Base-by-base conservation (phyloP, 331 rosid species). In the Acacia concinna region DNA sequence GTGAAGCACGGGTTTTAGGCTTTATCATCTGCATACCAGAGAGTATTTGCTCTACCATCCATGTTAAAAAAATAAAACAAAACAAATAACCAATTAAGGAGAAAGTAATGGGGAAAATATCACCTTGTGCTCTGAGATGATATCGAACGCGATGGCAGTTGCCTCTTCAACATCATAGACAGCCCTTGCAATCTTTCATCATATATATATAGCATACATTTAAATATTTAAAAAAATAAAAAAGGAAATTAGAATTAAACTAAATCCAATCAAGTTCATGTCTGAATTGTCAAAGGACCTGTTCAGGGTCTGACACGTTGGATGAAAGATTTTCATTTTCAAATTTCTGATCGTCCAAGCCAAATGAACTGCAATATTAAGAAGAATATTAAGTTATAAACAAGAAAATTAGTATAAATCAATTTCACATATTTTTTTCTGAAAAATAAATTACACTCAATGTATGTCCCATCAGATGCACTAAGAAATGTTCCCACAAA, bases 111-210 rank as follows among this genome's bases (percentile, higher is more conserved):
- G 71, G 28, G 17, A 11, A 21, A 44, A 11, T 81, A 68, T 73
- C 81, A 96, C 99, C 96, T 93, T 96, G 83, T 82, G 85, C 74
- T 84, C 91, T 81, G 90, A 81, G 87, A 96, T 93, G 77, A 96
- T 90, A 51, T 91, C 99, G 76, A 91, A 93, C 40, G 97, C 98
- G 62, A 75, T 86, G 51, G 94, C 86, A 28, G 98, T 93, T 80
- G 99, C 99, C 92, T 96, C 99, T 84, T 96, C 99, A 52, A 96
- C 93, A 78, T 96, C 99, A 82, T 91, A 96, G 74, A 96, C 83
- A 78, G 98, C 99, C 84, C 92, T 88, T 21, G 92, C 94, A 89
- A 91, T 88, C 99, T 93, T 76, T 79, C 63, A 85, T 73, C 78
- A 82, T 43, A 63, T 59, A 81, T 41, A 72, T 59, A 81, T 41